Conservation (phyloP, 805 yeast genomes). For the Groenewaldozyma tartarivorans region DNA sequence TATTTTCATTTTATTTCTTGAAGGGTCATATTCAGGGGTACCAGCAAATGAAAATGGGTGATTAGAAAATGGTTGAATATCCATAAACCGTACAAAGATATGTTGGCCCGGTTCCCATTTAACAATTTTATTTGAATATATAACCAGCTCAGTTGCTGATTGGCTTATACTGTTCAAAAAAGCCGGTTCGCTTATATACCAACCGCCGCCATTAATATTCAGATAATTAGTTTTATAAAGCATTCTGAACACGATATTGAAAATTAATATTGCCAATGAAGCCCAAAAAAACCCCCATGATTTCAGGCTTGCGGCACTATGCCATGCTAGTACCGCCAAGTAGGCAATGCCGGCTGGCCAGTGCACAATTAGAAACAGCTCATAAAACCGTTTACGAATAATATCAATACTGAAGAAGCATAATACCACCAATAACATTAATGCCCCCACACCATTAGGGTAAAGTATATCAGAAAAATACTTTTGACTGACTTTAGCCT, state of each 20-base stretch:
- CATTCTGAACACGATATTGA: slow-evolving; percentile 9
- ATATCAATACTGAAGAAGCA: slow-evolving; percentile 9
- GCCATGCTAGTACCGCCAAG: slow-evolving; percentile 14
- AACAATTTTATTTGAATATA: slow-evolving; percentile 4
- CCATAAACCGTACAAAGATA: slow-evolving; percentile 12
- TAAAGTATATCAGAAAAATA: slow-evolving; percentile 1
- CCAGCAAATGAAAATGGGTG: slow-evolving; percentile 15
- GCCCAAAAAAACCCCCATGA: slow-evolving; percentile 14
- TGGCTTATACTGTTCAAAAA: slow-evolving; percentile 3
- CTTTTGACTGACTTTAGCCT: slow-evolving; percentile 1
- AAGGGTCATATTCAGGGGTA: slow-evolving; percentile 6
- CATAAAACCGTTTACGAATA: slow-evolving; percentile 13
- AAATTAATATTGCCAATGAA: slow-evolving; percentile 10
- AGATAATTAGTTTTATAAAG: slow-evolving; percentile 14
- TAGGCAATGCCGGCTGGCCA: slow-evolving; percentile 16
- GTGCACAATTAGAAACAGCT: slow-evolving; percentile 13
- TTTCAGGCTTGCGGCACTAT: slow-evolving; percentile 7
- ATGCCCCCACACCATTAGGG: slow-evolving; percentile 9
- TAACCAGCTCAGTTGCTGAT: slow-evolving; percentile 7
- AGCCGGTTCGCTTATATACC: slow-evolving; percentile 12
- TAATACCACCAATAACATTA: slow-evolving; percentile 8
- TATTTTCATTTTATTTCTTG: slow-evolving; percentile 19
- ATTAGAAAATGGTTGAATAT: slow-evolving; percentile 11
- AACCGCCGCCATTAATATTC: slow-evolving; percentile 6
- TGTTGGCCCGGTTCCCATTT: slow-evolving; percentile 16